Conservation (phyloP, 345 rosid genomes). For the Viola odorata region DNA sequence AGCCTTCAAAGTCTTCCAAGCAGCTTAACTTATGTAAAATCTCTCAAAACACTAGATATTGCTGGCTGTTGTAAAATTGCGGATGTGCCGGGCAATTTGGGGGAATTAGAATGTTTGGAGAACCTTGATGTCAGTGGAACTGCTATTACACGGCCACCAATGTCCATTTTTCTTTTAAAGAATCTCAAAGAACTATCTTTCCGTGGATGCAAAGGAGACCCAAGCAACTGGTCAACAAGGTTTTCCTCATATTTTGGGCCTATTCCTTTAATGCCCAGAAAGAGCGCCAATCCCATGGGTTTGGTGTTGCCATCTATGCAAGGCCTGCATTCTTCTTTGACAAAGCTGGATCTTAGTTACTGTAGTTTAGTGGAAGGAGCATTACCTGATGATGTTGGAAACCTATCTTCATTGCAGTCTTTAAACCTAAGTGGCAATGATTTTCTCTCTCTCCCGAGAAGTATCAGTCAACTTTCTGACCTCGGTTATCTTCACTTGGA, state of each 20-base stretch:
- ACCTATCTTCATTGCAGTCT: background rate
- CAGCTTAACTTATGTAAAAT: slow-evolving; percentile 2
- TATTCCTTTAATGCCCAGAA: too few species aligned
- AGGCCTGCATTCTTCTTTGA: slow-evolving; percentile 16
- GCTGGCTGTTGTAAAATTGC: slow-evolving; percentile 10
- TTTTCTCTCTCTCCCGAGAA: slow-evolving; percentile 4
- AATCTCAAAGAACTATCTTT: slow-evolving; percentile 10
- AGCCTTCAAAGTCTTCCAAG: slow-evolving; percentile 12
- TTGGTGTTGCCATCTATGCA: slow-evolving; percentile 3
- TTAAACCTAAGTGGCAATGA: slow-evolving; percentile 7
- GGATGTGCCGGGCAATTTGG: slow-evolving; percentile 6
- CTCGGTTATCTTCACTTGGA: slow-evolving; percentile 5
- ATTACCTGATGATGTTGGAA: background rate
- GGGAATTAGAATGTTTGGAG: slow-evolving; percentile 1
- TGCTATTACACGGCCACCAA: background rate
- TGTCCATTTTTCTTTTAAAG: slow-evolving; percentile 3
- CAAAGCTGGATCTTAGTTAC: background rate
- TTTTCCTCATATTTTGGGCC: too few species aligned
- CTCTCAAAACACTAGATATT: slow-evolving; percentile 3
- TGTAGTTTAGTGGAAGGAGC: slow-evolving; percentile 6
- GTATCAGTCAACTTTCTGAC: slow-evolving; percentile 1
- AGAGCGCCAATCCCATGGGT: background rate
- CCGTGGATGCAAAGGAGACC: slow-evolving; percentile 8
- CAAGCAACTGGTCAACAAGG: background rate
- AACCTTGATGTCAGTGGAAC: slow-evolving; percentile 9